These are phyloP conservation scores for Plasmopara muralis DNA, from an alignment of 352 stramenopile species.

Conservation along the genomic window DNA sequence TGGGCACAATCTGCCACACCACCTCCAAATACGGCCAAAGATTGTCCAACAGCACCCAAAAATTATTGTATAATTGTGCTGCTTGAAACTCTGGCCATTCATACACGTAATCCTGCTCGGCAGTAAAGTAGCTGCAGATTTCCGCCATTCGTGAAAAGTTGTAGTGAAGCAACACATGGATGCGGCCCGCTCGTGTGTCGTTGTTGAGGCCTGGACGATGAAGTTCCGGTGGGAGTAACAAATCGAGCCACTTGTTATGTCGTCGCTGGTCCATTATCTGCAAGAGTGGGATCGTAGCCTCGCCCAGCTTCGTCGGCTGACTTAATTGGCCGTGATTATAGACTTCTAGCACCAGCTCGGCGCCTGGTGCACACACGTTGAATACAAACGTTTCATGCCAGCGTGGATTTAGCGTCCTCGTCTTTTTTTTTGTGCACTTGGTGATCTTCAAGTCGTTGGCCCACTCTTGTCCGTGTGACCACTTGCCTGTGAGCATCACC, in stretches of 20 bases:
- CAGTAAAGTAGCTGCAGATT: slow-evolving; percentile 74
- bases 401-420: slow-evolving; percentile 74
- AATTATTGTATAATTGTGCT: slow-evolving; percentile 80
- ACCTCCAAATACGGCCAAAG: slow-evolving; percentile 83
- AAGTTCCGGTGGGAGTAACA: slow-evolving; percentile 71
- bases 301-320: slow-evolving; percentile 77
- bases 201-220: slow-evolving; percentile 79
- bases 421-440: slow-evolving; percentile 85
- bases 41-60: slow-evolving; percentile 79
- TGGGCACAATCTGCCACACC: slow-evolving; percentile 74
- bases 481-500: slow-evolving; percentile 79
- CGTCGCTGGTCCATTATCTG: slow-evolving; percentile 82
- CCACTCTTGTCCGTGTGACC: slow-evolving; percentile 82
- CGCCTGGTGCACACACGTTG: slow-evolving; percentile 79
- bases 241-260: slow-evolving; percentile 85
- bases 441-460: slow-evolving; percentile 71
- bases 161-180: slow-evolving; percentile 82
- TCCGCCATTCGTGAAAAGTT: slow-evolving; percentile 84
- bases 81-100: slow-evolving; percentile 80
- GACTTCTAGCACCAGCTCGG: slow-evolving; percentile 74
- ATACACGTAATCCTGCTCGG: slow-evolving; percentile 65
- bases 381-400: slow-evolving; percentile 87
- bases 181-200: slow-evolving; percentile 65
- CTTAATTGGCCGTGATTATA: slow-evolving; percentile 83
- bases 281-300: slow-evolving; percentile 61